Percentiles rank a stretch among this genome's conserved stretches.
Evolutionary conservation across 202 grass and related monocot species (phyloP).

Genomic region (Brachypodium distachyon): DNA sequence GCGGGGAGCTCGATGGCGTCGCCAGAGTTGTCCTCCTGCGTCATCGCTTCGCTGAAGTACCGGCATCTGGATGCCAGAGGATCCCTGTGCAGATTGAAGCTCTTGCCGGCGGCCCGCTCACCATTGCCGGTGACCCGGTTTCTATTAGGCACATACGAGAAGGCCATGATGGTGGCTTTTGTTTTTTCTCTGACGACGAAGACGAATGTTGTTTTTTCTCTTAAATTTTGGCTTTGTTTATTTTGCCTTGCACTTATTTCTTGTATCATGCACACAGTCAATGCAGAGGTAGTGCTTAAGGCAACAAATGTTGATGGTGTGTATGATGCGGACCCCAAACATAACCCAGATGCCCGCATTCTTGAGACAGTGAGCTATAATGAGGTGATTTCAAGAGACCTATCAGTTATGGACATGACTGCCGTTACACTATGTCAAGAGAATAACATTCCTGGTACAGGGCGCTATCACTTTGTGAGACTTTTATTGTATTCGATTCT

Average conservation of each 20-base stretch:
- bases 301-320: conserved; percentile 94
- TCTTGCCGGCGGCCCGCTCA: conserved; percentile 44
- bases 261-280: conserved; percentile 36
- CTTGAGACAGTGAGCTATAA: conserved; percentile 80
- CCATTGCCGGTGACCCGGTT: conserved; percentile 40
- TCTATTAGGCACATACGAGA: too few relatives aligned
- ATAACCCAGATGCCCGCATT: conserved; percentile 56
- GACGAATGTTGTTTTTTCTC: too few relatives aligned
- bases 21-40: conserved; percentile 11
- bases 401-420: conserved; percentile 98
- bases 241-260: background rate
- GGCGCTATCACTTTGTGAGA: background rate
- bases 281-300: conserved; percentile 94
- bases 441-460: conserved; percentile 89
- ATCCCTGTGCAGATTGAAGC: conserved; percentile 63
- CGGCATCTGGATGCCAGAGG: conserved; percentile 52
- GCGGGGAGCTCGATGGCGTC: conserved; percentile 49
- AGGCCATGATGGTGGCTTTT: too few relatives aligned
- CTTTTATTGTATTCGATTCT: background rate
- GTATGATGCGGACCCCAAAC: conserved; percentile 67
- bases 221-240: background rate
- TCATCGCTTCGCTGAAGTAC: conserved; percentile 42
- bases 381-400: conserved; percentile 69
- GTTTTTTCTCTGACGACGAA: too few relatives aligned
- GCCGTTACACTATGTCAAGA: conserved; percentile 93